Base-by-base conservation (phyloP, 306 rosid species). In the Myrica gale region DNA sequence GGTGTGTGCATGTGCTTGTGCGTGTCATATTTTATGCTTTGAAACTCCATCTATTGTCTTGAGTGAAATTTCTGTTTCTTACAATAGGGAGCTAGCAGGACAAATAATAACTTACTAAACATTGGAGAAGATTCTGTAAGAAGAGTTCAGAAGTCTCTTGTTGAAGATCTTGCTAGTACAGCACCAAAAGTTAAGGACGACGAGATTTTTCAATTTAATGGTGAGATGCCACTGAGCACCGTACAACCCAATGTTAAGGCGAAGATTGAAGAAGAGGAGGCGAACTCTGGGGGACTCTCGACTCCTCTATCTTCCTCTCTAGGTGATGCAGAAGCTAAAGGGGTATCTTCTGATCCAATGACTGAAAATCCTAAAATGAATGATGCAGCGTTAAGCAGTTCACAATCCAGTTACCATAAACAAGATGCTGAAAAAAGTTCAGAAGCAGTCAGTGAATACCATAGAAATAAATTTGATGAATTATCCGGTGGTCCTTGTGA, bases 11-110 rank as follows among this genome's bases (percentile, higher is more conserved):
- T 52, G 55, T 32, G 52, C 21, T 1, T 56, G 42, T 71, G 37
- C 37, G 37, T 32, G 37, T 65, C 45, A 61, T 67, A 69, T 55
- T 78, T 41, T 67, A 53, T 77, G 77, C 66, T 75, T 75, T 77
- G 56, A 75, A 77, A 70, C 68, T 78, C 79, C 54, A 66, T 61
- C 74, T 72, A 75, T 48, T 48, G 67, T 57, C 76, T 70, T 65
- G 79, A 81, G 84, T 79, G 84, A 88, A 73, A 77, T 79, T 58
- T 89, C 68, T 77, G 80, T 82, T 84, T 78, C 78, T 57, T 79
- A 83, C 60, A 80, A 76, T 78, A 88, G 92, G 98, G 85, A 77
- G 55, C 88, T 82, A 84, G 87, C 79, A 73, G 76, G 77, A 74
- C 73, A 19, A 83, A 82, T 67, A 83, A 70, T 62, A 65, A 78